Evolutionary conservation across 768 basidiomycete genomes (phyloP).

Genomic region (Rubroboletus satanas): DNA sequence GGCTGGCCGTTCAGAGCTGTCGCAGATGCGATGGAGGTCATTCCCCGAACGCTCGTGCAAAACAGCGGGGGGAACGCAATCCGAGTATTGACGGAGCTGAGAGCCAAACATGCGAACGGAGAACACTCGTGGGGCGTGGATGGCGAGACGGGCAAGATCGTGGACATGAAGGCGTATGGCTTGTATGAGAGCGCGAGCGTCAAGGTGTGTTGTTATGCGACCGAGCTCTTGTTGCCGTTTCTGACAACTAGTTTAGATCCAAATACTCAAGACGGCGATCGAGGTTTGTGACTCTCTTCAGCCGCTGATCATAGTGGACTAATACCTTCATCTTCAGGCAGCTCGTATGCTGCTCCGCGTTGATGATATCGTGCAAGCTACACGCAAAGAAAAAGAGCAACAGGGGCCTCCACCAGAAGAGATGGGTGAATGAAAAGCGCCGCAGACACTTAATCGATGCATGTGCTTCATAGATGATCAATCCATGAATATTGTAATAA

Average conservation of each 20-base stretch:
- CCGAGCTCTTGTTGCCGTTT: neutral
- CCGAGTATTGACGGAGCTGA: slow-evolving; percentile 84
- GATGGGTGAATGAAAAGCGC: slow-evolving; percentile 33
- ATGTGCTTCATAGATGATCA: neutral
- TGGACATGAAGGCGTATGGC: slow-evolving; percentile 93
- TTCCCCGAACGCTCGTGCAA: slow-evolving; percentile 91
- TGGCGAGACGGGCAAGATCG: slow-evolving; percentile 93
- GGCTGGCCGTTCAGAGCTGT: slow-evolving; percentile 91
- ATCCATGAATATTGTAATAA: slow-evolving; percentile 14
- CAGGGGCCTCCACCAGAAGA: slow-evolving; percentile 53
- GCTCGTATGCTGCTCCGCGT: slow-evolving; percentile 89
- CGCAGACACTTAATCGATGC: neutral
- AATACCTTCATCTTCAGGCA: slow-evolving; percentile 43
- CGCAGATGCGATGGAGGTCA: slow-evolving; percentile 95
- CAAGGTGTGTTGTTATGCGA: slow-evolving; percentile 49
- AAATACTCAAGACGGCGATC: slow-evolving; percentile 95
- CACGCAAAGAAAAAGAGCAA: slow-evolving; percentile 61
- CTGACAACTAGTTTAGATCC: slow-evolving; percentile 50
- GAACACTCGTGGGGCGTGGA: slow-evolving; percentile 92
- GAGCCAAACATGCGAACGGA: slow-evolving; percentile 93
- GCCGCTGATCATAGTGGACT: neutral
- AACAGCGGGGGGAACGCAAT: slow-evolving; percentile 96
- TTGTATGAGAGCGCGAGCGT: slow-evolving; percentile 95
- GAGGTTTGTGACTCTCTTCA: slow-evolving; percentile 48
- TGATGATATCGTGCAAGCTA: slow-evolving; percentile 92